Base-by-base conservation (phyloP, 1,139 yeast species). In the Diutina neorugosa region DNA sequence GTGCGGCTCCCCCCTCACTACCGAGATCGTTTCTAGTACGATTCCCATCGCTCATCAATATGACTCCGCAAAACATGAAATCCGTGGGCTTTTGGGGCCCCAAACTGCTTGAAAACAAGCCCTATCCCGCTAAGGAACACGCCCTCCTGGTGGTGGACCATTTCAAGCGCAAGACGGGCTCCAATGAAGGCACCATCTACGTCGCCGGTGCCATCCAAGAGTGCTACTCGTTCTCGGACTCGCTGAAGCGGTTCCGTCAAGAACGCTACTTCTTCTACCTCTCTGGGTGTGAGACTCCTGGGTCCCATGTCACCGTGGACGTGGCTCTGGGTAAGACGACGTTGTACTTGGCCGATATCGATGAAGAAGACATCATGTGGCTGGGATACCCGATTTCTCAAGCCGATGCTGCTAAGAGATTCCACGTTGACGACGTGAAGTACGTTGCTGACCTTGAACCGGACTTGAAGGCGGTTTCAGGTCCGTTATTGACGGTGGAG, bases 341-440 rank as follows among this genome's bases (percentile, higher is more conserved):
- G 0, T 70, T 91, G 51, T 91, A 86, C 63, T 73, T 93, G 53
- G 97, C 98, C 2, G 78, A 86, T 55, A 74, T 91, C 52, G 96
- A 90, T 64, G 70, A 78, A 53, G 98, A 93, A 51, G 96, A 88
- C 64, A 87, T 93, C 52, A 86, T 93, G 91, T 93, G 98, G 98
- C 84, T 94, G 55, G 98, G 98, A 0, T 65, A 85, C 68, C 98
- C 98, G 1, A 59, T 88, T 53, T 71, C 80, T 44, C 61, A 74
- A n/a, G 82, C 84, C 53, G 82, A 84, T 21, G 96, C 97, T 0
- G 55, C 67, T 52, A 64, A 69, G 19, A 75, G 73, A 57, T 93
- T 70, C 61, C 96, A 91, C 60, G 91, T 88, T 41, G 98, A 93
- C 65, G 84, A 80, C 47, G 95, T 91, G 54, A 69, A 79, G 58